Conservation (phyloP, 129 eudicot species). For the Dittrichia graveolens region DNA sequence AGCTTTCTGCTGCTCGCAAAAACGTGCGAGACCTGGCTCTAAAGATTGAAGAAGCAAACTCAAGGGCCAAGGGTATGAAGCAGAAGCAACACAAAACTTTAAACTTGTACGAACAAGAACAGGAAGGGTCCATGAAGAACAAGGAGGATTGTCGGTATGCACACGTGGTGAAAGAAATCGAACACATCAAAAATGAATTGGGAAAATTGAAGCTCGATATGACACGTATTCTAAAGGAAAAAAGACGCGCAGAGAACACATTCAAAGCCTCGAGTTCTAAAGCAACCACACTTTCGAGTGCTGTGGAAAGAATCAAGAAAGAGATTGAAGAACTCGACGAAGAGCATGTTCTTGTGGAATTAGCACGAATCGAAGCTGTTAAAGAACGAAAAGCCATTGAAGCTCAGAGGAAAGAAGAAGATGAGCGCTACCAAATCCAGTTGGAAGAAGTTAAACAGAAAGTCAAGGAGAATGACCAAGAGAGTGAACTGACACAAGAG, state of each 20-base stretch:
- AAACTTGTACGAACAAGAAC: conserved; percentile 31
- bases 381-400: conserved; percentile 66
- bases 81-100: conserved; percentile 28
- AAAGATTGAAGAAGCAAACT: conserved; percentile 63
- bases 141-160: conserved; percentile 38
- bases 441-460: conserved; percentile 57
- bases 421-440: conserved; percentile 31
- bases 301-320: conserved; percentile 51
- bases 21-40: conserved; percentile 50
- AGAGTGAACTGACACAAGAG: conserved; percentile 39
- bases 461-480: conserved; percentile 44
- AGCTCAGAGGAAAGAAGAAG: conserved; percentile 52
- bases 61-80: conserved; percentile 53
- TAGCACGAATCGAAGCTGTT: conserved; percentile 84
- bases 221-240: conserved; percentile 57
- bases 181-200: conserved; percentile 62
- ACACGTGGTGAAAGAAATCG: conserved; percentile 58
- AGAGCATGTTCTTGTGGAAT: conserved; percentile 81
- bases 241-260: conserved; percentile 57
- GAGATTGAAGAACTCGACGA: conserved; percentile 76
- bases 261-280: conserved; percentile 47
- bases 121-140: conserved; percentile 2
- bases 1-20: conserved; percentile 58
- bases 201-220: conserved; percentile 65
- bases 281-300: conserved; percentile 28